Conservation (phyloP, 441 rosid genomes). For the Adansonia grandidieri region DNA sequence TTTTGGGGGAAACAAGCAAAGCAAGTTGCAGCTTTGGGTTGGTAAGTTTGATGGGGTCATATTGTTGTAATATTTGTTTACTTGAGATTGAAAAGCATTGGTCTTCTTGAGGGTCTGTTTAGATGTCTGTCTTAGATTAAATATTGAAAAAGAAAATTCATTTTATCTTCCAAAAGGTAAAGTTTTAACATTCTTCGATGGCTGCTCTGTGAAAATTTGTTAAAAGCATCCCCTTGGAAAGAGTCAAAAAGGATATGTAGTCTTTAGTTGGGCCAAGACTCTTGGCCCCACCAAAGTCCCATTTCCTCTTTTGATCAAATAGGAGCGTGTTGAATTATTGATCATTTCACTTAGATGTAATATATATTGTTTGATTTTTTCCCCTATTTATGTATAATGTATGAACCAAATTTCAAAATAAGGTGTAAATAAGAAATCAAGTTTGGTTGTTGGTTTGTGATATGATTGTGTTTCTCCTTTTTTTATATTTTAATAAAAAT, state of each 20-base stretch:
- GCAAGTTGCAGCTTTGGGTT: conserved; percentile 52
- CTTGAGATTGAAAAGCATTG: conserved; percentile 47
- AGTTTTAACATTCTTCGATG: conserved; percentile 28
- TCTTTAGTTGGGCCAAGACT: background rate
- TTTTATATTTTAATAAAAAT: no score
- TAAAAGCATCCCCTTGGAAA: background rate
- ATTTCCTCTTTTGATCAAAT: background rate
- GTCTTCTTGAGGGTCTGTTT: conserved; percentile 29
- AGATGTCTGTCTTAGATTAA: conserved; percentile 25
- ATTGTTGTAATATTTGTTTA: conserved; percentile 49
- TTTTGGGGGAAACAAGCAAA: conserved; percentile 59
- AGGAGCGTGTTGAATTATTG: background rate
- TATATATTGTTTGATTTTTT: conserved; percentile 2
- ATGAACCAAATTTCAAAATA: background rate
- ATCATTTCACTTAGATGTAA: background rate
- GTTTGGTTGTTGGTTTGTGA: background rate
- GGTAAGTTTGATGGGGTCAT: conserved; percentile 55
- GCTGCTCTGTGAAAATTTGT: conserved; percentile 22
- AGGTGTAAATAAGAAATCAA: background rate
- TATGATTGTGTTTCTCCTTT: conserved; percentile 23
- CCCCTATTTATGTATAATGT: background rate
- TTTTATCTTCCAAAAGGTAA: conserved; percentile 31
- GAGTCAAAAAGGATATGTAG: background rate
- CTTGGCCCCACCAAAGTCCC: background rate
- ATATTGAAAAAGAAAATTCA: conserved; percentile 22